phyloP scores from a whole-genome alignment of 345 rosid genomes.

The Dipteronia dyeriana region DNA sequence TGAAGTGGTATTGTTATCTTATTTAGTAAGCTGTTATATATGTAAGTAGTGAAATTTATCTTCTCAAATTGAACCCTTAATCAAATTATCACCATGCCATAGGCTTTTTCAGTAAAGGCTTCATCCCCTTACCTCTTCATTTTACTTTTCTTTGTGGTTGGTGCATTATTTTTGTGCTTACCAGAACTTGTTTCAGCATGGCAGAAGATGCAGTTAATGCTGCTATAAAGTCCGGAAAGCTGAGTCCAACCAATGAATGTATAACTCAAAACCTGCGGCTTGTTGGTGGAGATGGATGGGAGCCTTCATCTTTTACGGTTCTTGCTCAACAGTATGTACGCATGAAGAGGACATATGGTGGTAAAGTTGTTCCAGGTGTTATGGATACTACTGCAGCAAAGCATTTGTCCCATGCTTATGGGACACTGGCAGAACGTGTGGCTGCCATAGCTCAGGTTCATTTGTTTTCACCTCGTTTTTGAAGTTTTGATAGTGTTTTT shows the following conservation, averaged over 20 bases:
- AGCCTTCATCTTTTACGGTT: conserved; percentile 74
- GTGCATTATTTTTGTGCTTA: conserved; percentile 24
- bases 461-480: conserved; percentile 14
- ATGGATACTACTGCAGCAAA: conserved; percentile 91
- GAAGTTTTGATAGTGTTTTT: background rate
- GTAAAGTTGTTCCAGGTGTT: conserved; percentile 79
- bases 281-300: conserved; percentile 90
- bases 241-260: conserved; percentile 65
- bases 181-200: conserved; percentile 69
- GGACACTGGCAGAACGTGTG: conserved; percentile 75
- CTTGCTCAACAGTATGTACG: conserved; percentile 90
- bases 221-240: conserved; percentile 82
- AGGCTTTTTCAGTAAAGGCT: background rate
- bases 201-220: conserved; percentile 97
- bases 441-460: conserved; percentile 93
- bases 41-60: background rate
- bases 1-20: background rate
- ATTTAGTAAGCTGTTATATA: background rate
- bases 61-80: background rate
- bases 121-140: background rate
- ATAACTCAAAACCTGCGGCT: conserved; percentile 66
- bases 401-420: conserved; percentile 95
- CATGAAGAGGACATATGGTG: conserved; percentile 75
- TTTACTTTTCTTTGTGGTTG: conserved; percentile 7
- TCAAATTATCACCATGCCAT: background rate